phyloP scores from a whole-genome alignment of 2,329 filamentous ascomycete genomes.

The Exophiala sideris region DNA sequence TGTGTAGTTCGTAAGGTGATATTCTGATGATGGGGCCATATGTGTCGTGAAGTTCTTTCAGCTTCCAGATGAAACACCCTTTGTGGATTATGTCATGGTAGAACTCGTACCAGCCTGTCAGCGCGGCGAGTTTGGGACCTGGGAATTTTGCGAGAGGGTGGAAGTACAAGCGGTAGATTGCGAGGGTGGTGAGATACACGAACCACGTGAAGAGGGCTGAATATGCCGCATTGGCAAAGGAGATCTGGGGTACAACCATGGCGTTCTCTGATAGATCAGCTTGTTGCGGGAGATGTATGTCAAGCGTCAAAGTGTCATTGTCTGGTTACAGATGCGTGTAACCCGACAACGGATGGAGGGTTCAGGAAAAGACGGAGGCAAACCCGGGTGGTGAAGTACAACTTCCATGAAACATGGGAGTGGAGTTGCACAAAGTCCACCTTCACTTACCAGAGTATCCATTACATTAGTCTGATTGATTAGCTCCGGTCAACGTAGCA shows the following conservation, averaged over 20 bases:
- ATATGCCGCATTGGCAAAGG: not conserved
- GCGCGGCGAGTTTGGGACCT: conserved; percentile 33
- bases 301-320: not conserved
- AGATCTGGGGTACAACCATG: not conserved
- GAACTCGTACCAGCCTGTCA: conserved; percentile 32
- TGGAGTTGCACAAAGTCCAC: not conserved
- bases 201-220: conserved; percentile 2
- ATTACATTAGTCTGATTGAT: no score
- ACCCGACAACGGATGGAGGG: not conserved
- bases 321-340: not conserved
- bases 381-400: not conserved
- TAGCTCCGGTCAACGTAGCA: no score
- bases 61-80: conserved; percentile 35
- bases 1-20: conserved; percentile 34
- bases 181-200: conserved; percentile 14
- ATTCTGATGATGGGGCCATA: conserved; percentile 39
- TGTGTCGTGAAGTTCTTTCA: conserved; percentile 34
- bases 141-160: conserved; percentile 34
- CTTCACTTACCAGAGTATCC: no score
- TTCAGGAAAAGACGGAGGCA: no score
- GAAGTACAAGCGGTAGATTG: conserved; percentile 32
- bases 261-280: not conserved
- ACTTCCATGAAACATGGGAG: not conserved
- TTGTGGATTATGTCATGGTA: conserved; percentile 32
- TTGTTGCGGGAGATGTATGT: not conserved